Percentiles rank a stretch among this genome's conserved stretches.
Conservation (phyloP, 345 rosid genomes). For the Nasturtium officinale region DNA sequence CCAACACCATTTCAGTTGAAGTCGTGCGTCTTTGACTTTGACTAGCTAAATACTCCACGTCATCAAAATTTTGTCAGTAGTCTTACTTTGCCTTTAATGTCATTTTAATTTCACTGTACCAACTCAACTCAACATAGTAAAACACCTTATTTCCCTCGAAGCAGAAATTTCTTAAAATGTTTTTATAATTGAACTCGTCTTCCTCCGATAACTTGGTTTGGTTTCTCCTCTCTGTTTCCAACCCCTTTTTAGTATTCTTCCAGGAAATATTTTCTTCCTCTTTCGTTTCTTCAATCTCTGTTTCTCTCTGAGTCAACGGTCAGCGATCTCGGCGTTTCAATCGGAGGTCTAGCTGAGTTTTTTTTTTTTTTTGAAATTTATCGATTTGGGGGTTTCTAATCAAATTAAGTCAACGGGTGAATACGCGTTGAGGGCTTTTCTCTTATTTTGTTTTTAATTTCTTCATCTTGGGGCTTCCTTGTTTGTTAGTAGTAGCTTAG, state of each 20-base stretch:
- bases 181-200: slow-evolving; percentile 6
- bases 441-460: background rate
- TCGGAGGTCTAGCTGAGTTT: slow-evolving; percentile 12
- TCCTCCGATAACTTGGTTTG: slow-evolving; percentile 16
- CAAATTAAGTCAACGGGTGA: slow-evolving; percentile 42
- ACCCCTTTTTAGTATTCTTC: slow-evolving; percentile 4
- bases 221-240: slow-evolving; percentile 27
- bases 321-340: slow-evolving; percentile 34
- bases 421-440: slow-evolving; percentile 36
- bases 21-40: slow-evolving; percentile 48
- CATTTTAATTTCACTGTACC: slow-evolving; percentile 36
- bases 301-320: slow-evolving; percentile 31
- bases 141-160: background rate
- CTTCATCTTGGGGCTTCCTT: slow-evolving; percentile 11
- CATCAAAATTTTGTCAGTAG: slow-evolving; percentile 34
- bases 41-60: slow-evolving; percentile 37
- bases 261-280: slow-evolving; percentile 22
- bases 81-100: slow-evolving; percentile 10
- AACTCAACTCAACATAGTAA: slow-evolving; percentile 30
- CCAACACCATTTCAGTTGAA: slow-evolving; percentile 22
- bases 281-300: slow-evolving; percentile 22
- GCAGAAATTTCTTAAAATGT: slow-evolving; percentile 5
- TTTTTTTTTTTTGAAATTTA: background rate
- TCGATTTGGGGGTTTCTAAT: slow-evolving; percentile 23
- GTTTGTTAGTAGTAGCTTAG: slow-evolving; percentile 17